A percentile compares a stretch with the other conserved stretches of the same genome.
Conservation (phyloP, 176 grass and related monocot species). For the Chloris gayana region DNA sequence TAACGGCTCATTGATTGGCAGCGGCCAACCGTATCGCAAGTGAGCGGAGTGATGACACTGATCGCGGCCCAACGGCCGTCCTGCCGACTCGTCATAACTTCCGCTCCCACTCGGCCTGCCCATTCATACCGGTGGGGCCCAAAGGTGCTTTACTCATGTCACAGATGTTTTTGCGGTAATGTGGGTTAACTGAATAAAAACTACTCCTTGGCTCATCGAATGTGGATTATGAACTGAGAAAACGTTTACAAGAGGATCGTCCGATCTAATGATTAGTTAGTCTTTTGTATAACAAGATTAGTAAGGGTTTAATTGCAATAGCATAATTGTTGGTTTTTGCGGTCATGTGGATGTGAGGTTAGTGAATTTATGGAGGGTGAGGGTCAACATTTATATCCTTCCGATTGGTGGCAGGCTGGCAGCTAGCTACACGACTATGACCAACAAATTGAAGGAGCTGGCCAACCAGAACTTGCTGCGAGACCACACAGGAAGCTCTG, state of each 20-base stretch:
- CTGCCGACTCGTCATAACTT: conserved; percentile 39
- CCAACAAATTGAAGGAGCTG: not conserved
- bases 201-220: too few relatives aligned
- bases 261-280: too few relatives aligned
- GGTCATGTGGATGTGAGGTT: too few relatives aligned
- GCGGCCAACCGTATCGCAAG: conserved; percentile 8
- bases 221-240: too few relatives aligned
- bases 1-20: conserved; percentile 31
- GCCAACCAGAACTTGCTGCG: not conserved
- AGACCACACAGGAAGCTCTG: too few relatives aligned
- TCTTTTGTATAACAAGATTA: too few relatives aligned
- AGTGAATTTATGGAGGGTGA: too few relatives aligned
- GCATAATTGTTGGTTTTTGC: too few relatives aligned
- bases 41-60: not conserved
- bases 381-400: not conserved
- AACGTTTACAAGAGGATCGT: too few relatives aligned
- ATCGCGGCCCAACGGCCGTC: not conserved
- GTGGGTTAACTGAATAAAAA: too few relatives aligned
- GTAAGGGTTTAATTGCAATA: too few relatives aligned
- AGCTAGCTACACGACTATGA: not conserved
- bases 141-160: not conserved
- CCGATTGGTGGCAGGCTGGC: conserved; percentile 31
- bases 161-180: not conserved
- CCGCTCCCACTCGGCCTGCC: not conserved
- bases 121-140: conserved; percentile 3